These are phyloP conservation scores for Ascochyta lentis DNA, from an alignment of 2,329 filamentous ascomycete species.

Conservation along the genomic window DNA sequence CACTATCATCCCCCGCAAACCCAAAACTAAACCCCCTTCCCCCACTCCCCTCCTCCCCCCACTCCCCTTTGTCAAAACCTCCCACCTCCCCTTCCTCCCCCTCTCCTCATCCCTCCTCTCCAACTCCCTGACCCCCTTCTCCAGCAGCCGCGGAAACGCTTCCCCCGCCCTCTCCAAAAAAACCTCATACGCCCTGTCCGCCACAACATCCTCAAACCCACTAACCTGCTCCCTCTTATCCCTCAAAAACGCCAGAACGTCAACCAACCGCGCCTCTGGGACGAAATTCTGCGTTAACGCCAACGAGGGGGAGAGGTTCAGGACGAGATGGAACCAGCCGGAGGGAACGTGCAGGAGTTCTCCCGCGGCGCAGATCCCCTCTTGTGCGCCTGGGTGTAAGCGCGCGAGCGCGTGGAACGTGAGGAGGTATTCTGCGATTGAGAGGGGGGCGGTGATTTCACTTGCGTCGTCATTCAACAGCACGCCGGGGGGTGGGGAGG, in stretches of 20 bases:
- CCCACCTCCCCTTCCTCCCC: constrained; percentile 79
- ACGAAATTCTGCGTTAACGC: constrained; percentile 97
- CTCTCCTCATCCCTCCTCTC: constrained; percentile 65
- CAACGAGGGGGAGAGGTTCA: constrained; percentile 84
- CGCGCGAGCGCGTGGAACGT: constrained; percentile 87
- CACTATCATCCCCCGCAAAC: constrained; percentile 63
- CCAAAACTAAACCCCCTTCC: constrained; percentile 67
- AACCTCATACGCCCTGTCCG: constrained; percentile 71
- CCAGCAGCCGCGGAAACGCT: constrained; percentile 68
- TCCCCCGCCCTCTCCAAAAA: constrained; percentile 74
- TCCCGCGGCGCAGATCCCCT: constrained; percentile 82
- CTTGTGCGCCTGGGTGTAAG: constrained; percentile 74
- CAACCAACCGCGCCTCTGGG: constrained; percentile 72
- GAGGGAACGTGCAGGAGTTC: constrained; percentile 92
- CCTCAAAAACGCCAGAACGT: constrained; percentile 79
- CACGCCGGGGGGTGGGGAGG: constrained; percentile 80
- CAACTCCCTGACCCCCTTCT: constrained; percentile 68
- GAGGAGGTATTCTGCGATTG: constrained; percentile 95
- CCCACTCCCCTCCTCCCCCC: constrained; percentile 62
- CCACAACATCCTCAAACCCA: constrained; percentile 76
- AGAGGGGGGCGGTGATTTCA: constrained; percentile 91
- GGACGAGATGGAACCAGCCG: constrained; percentile 96
- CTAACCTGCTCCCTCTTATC: constrained; percentile 87
- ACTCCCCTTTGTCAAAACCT: constrained; percentile 70
- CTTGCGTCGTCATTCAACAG: constrained; percentile 88